Conservation (phyloP, 78 protist species). For the Dictyostelium firmibasis region DNA sequence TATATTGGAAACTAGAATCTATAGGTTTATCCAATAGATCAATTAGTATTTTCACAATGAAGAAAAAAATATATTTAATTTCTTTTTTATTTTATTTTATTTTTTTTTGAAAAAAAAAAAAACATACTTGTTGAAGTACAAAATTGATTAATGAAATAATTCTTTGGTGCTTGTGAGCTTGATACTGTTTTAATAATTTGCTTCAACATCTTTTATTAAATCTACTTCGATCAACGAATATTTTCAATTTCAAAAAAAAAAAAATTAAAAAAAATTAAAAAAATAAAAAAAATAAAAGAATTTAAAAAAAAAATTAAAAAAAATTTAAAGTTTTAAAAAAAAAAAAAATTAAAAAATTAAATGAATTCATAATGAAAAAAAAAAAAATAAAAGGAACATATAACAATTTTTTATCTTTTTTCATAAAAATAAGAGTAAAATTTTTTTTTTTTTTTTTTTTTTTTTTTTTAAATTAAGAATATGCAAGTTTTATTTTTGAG, state of each 20-base stretch:
- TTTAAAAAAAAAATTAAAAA: not conserved
- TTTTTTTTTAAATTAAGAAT: slow-evolving; percentile 15
- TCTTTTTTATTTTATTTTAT: not conserved
- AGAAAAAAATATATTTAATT: too few relatives aligned
- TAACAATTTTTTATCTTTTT: too few relatives aligned
- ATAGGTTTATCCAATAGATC: not conserved
- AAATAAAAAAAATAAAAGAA: not conserved
- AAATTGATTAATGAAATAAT: not conserved
- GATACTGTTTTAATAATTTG: not conserved
- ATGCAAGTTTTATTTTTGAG: not conserved
- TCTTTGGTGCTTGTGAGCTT: not conserved
- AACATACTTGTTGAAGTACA: not conserved
- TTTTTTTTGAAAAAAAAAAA: not conserved
- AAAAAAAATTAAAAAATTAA: not conserved
- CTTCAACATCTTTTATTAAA: not conserved
- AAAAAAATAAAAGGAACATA: not conserved
- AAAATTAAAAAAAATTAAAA: not conserved
- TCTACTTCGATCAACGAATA: not conserved
- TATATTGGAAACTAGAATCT: slow-evolving; percentile 52
- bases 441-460: too few relatives aligned
- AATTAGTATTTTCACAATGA: too few relatives aligned
- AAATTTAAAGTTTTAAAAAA: too few relatives aligned
- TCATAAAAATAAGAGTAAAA: not conserved
- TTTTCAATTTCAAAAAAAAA: not conserved
- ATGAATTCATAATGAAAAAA: not conserved